Evolutionary conservation across 768 basidiomycete species (phyloP), one percentile per base, ranked within the genome.

Genomic region (Lentinula boryana): DNA sequence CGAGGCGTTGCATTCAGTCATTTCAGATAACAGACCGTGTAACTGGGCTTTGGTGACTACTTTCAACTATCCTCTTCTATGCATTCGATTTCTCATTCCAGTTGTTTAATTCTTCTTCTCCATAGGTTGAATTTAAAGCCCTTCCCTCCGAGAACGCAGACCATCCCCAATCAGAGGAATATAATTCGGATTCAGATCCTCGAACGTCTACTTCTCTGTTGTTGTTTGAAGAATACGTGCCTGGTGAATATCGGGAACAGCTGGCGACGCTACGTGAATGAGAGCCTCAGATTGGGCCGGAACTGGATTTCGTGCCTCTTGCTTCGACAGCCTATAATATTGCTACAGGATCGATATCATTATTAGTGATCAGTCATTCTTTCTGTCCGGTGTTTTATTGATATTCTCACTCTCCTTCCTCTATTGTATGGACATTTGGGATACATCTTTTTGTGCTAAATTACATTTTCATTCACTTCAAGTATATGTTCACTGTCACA

Each of bases 191-290:
- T 44, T 56, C 63, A 2, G 91, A 95, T 68, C 91, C 91, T 0
- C 81, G 94, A n/a, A 88, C 83, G 1, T 76, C 85, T 0, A 78
- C 84, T 0, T 81, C 86, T 0, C 82, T 93, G 52, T 82, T 97
- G 56, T 75, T 98, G 5, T 95, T 93, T 64, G 95, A 99, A 73
- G 97, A 98, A 72, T 91, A 93, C 59, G 93, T 99, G 3, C 96
- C 95, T 0, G 75, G 84, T 41, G 95, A 94, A 69, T 94, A 93
- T 67, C 80, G 91, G 4, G 85, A 90, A 52, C 87, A 91, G 64
- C 79, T 95, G 5, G 84, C 84, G 9, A 41, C 38, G 9, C 10
- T 56, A 3, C n/a, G 12, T 15, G 52, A 33, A 51, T 51, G 31
- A 51, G 9, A 27, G 27, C 27, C 27, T 27, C 27, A 27, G 27